Evolutionary conservation across 345 rosid species (phyloP).

Genomic region (Noccaea caerulescens): DNA sequence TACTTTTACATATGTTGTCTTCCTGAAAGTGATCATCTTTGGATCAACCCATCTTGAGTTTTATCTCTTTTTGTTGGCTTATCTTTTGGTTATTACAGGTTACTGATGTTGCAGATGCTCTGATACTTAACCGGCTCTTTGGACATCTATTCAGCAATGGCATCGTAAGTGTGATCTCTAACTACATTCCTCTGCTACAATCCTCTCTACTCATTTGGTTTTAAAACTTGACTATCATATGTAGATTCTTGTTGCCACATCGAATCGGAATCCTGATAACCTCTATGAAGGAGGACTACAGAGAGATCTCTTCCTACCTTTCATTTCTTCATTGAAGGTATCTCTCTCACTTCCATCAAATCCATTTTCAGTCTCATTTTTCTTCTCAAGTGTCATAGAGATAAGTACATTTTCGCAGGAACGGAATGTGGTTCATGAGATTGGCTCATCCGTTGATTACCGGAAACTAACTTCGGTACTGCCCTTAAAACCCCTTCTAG

Average conservation of each 20-base stretch:
- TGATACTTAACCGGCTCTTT: conserved; percentile 87
- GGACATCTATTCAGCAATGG: conserved; percentile 83
- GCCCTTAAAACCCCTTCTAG: neutral
- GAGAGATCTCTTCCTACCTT: conserved; percentile 96
- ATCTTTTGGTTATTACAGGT: conserved; percentile 53
- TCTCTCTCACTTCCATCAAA: conserved; percentile 3
- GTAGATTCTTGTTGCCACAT: conserved; percentile 92
- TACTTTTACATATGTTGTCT: neutral
- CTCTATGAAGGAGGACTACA: conserved; percentile 98
- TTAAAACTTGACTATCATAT: conserved; percentile 38
- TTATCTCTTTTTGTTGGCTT: neutral
- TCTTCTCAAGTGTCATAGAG: conserved; percentile 6
- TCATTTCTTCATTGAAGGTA: conserved; percentile 87
- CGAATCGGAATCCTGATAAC: conserved; percentile 97
- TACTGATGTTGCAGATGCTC: conserved; percentile 97
- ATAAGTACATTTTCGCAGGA: conserved; percentile 53
- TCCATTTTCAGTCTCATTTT: neutral
- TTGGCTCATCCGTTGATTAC: conserved; percentile 87
- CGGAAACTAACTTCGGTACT: conserved; percentile 87
- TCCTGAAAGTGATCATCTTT: conserved; percentile 18
- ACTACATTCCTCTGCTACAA: neutral
- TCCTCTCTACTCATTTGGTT: neutral
- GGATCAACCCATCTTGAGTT: conserved; percentile 30
- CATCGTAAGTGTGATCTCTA: conserved; percentile 60
- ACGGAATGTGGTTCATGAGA: conserved; percentile 78